Evolutionary conservation across 2,329 filamentous ascomycete genomes (phyloP).

Genomic region (Arachnomyces sp.): DNA sequence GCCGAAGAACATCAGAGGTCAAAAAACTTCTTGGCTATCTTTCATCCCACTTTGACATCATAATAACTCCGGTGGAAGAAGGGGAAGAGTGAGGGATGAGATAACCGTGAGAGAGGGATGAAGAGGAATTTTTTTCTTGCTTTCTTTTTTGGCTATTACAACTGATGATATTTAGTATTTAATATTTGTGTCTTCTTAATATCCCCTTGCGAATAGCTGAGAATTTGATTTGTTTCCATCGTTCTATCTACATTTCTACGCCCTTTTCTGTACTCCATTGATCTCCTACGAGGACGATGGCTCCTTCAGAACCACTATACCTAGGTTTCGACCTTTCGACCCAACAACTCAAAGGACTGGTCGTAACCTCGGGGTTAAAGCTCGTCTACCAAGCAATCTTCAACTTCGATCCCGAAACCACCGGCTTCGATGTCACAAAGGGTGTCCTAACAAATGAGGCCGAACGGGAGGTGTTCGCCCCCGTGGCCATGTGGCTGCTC

Average conservation of each 20-base stretch:
- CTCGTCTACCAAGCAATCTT: slow-evolving; percentile 80
- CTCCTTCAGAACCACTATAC: slow-evolving; percentile 56
- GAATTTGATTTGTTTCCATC: neutral
- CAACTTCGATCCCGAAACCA: slow-evolving; percentile 83
- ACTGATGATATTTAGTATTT: too few relatives aligned
- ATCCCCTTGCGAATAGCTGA: neutral
- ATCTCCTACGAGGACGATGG: slow-evolving; percentile 9
- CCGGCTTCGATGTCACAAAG: slow-evolving; percentile 72
- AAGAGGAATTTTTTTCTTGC: too few relatives aligned
- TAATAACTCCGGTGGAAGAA: too few relatives aligned
- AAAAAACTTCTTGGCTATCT: too few relatives aligned
- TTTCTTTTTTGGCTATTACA: too few relatives aligned
- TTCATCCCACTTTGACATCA: too few relatives aligned
- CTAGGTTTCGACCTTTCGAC: slow-evolving; percentile 94
- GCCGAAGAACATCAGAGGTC: too few relatives aligned
- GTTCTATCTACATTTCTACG: neutral
- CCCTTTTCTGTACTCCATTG: neutral
- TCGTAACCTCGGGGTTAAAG: slow-evolving; percentile 73
- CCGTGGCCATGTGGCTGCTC: slow-evolving; percentile 90
- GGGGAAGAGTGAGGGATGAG: too few relatives aligned
- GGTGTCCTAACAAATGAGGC: slow-evolving; percentile 75
- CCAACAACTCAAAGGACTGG: slow-evolving; percentile 90
- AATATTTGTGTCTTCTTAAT: neutral
- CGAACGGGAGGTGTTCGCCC: slow-evolving; percentile 85
- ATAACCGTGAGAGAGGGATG: too few relatives aligned